A percentile compares a stretch with the other conserved stretches of the same genome.
Conservation (phyloP, 2,329 filamentous ascomycete genomes). For the Clarireedia sp. region DNA sequence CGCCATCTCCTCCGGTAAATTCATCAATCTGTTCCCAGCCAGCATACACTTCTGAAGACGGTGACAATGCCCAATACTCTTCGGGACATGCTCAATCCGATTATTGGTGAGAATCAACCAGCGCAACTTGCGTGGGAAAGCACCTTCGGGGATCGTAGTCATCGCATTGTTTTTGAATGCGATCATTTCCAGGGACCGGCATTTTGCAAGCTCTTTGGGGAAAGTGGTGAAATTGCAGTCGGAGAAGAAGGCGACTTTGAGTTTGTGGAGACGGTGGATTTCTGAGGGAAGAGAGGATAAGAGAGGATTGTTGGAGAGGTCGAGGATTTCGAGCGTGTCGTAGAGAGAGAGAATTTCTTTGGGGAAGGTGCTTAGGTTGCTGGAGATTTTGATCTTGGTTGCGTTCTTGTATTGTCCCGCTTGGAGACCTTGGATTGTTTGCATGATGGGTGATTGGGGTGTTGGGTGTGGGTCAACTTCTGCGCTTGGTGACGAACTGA, state of each 20-base stretch:
- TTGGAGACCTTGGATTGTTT: conserved; percentile 17
- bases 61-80: conserved; percentile 35
- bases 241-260: conserved; percentile 41
- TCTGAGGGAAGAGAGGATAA: conserved; percentile 32
- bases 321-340: conserved; percentile 37
- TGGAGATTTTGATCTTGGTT: conserved; percentile 24
- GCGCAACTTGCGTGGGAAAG: conserved; percentile 36
- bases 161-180: conserved; percentile 42
- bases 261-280: conserved; percentile 34
- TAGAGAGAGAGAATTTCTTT: conserved; percentile 35
- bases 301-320: conserved; percentile 40
- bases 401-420: conserved; percentile 21
- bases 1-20: conserved; percentile 36
- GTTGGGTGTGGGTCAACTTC: background rate
- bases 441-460: conserved; percentile 11
- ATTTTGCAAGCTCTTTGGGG: conserved; percentile 35
- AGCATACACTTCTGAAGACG: conserved; percentile 42
- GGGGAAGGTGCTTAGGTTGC: conserved; percentile 30
- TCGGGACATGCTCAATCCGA: conserved; percentile 32
- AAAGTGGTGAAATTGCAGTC: conserved; percentile 38
- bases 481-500: background rate
- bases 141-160: conserved; percentile 34
- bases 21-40: conserved; percentile 37
- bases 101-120: conserved; percentile 44
- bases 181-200: conserved; percentile 40